These are phyloP conservation scores for Niebla homalea DNA, from an alignment of 495 filamentous ascomycete genomes.

Conservation along the genomic window DNA sequence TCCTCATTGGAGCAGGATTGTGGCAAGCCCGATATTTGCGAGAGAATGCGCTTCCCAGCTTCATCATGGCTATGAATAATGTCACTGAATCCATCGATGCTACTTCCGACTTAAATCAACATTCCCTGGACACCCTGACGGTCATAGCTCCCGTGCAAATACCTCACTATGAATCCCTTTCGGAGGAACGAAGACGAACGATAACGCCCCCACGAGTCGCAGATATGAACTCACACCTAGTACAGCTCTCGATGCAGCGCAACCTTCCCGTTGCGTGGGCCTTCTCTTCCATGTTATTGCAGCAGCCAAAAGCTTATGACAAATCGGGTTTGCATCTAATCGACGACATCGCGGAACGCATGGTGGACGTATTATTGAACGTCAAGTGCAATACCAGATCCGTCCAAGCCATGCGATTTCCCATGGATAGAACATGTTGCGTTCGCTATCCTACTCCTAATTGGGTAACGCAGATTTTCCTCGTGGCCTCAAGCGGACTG, in stretches of 20 bases:
- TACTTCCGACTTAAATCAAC: too few species aligned
- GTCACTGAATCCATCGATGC: too few species aligned
- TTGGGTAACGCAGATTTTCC: slow-evolving; percentile 19
- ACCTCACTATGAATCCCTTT: slow-evolving; percentile 38
- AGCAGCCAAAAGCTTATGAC: slow-evolving; percentile 25
- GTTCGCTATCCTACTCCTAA: slow-evolving; percentile 26
- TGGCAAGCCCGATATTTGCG: slow-evolving; percentile 43
- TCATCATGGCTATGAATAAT: too few species aligned
- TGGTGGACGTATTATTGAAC: slow-evolving; percentile 44
- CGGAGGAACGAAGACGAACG: slow-evolving; percentile 26
- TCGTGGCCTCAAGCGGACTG: slow-evolving; percentile 10
- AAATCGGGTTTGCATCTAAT: slow-evolving; percentile 41
- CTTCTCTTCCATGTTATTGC: slow-evolving; percentile 32
- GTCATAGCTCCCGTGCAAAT: slow-evolving; percentile 42
- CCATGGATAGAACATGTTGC: slow-evolving; percentile 47
- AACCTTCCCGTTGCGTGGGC: slow-evolving; percentile 38
- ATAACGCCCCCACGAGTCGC: slow-evolving; percentile 39
- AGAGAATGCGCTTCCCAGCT: slow-evolving; percentile 22
- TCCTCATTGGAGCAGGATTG: slow-evolving; percentile 30
- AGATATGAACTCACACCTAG: slow-evolving; percentile 42
- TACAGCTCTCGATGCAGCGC: slow-evolving; percentile 28
- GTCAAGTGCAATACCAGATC: slow-evolving; percentile 40
- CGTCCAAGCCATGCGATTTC: slow-evolving; percentile 22
- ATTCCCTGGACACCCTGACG: slow-evolving; percentile 22
- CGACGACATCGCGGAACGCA: slow-evolving; percentile 30